phyloP scores from a whole-genome alignment of 805 yeast species.

The Zygotorulaspora danielsina region DNA sequence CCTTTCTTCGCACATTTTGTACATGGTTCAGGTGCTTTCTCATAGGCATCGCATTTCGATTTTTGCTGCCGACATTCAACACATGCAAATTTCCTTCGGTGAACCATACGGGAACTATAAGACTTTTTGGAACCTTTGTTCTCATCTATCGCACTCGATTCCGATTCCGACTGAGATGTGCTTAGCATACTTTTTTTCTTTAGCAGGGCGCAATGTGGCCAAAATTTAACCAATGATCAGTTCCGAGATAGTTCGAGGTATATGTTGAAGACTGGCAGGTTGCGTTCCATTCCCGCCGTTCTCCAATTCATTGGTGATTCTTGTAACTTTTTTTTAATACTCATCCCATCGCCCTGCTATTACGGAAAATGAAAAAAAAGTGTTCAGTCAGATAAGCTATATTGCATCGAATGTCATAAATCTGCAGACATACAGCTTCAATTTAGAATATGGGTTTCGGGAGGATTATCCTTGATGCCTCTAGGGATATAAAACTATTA shows the following conservation, averaged over 20 bases:
- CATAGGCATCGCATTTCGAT: conserved; percentile 82
- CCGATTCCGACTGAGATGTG: conserved; percentile 18
- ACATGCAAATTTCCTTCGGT: conserved; percentile 71
- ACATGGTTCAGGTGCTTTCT: conserved; percentile 72
- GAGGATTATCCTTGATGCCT: conserved; percentile 29
- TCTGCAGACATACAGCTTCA: too few relatives aligned
- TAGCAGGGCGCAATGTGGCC: background rate
- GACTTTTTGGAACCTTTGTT: conserved; percentile 3
- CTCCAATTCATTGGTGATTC: too few relatives aligned
- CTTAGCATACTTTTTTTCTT: conserved; percentile 5
- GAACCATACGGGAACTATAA: conserved; percentile 8
- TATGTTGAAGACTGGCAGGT: too few relatives aligned
- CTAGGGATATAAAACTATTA: conserved; percentile 55
- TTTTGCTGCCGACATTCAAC: conserved; percentile 96
- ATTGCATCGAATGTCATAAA: too few relatives aligned
- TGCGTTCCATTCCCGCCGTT: too few relatives aligned
- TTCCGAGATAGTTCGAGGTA: too few relatives aligned
- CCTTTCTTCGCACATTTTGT: conserved; percentile 72
- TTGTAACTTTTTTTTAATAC: too few relatives aligned
- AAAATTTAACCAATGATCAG: background rate
- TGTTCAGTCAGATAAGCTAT: too few relatives aligned
- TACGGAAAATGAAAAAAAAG: too few relatives aligned
- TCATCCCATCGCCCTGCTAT: too few relatives aligned
- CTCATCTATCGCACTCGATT: conserved; percentile 10
- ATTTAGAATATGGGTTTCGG: background rate